Evolutionary conservation across 495 filamentous ascomycete genomes (phyloP).

Genomic region (Penicillium odoratum): DNA sequence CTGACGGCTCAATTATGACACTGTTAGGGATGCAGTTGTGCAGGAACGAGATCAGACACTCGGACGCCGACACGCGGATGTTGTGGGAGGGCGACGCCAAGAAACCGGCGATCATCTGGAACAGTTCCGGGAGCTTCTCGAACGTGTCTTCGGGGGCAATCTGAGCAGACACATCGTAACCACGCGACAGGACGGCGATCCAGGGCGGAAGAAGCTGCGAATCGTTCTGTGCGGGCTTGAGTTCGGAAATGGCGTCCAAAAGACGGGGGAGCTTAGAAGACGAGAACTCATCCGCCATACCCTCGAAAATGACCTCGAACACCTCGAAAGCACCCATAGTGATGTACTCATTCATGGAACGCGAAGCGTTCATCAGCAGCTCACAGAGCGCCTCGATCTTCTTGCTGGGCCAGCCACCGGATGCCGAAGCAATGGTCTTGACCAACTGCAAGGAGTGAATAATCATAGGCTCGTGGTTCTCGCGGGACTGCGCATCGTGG

Average conservation of each 20-base stretch:
- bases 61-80: slow-evolving; percentile 88
- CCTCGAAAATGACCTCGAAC: slow-evolving; percentile 92
- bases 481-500: slow-evolving; percentile 40
- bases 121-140: slow-evolving; percentile 78
- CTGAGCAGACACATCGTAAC: slow-evolving; percentile 90
- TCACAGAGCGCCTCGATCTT: slow-evolving; percentile 92
- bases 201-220: slow-evolving; percentile 91
- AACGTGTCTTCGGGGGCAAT: slow-evolving; percentile 85
- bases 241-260: slow-evolving; percentile 81
- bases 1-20: slow-evolving; percentile 80
- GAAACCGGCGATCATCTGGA: slow-evolving; percentile 72
- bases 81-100: slow-evolving; percentile 85
- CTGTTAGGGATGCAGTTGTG: slow-evolving; percentile 79
- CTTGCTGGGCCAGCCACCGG: slow-evolving; percentile 94
- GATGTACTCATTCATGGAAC: slow-evolving; percentile 87
- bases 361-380: slow-evolving; percentile 80
- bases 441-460: slow-evolving; percentile 91
- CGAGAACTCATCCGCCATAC: slow-evolving; percentile 81
- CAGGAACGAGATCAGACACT: slow-evolving; percentile 90
- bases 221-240: slow-evolving; percentile 87
- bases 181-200: slow-evolving; percentile 92
- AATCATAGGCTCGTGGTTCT: slow-evolving; percentile 73
- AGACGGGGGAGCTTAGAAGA: slow-evolving; percentile 86
- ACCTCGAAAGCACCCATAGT: slow-evolving; percentile 95
- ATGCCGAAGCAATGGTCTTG: slow-evolving; percentile 80